Conservation (phyloP, 495 filamentous ascomycete genomes). For the Podospora comata region DNA sequence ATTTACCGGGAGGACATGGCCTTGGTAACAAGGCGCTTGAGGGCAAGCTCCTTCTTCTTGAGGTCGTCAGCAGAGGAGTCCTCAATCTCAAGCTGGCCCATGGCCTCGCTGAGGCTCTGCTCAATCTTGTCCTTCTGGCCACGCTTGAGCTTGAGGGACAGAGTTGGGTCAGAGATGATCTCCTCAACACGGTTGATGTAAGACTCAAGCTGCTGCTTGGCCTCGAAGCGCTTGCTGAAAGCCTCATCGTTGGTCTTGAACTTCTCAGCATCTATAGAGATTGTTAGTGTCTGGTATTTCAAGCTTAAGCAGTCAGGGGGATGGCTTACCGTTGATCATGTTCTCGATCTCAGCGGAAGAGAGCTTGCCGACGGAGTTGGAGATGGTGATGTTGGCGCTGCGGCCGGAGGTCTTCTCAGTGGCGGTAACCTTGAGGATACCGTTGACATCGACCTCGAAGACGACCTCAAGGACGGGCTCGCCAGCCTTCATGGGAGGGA, state of each 20-base stretch:
- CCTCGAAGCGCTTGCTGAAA: conserved; percentile 98
- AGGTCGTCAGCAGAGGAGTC: conserved; percentile 87
- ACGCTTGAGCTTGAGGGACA: conserved; percentile 96
- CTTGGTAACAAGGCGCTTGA: conserved; percentile 98
- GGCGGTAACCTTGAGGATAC: conserved; percentile 99
- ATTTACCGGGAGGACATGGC: conserved; percentile 85
- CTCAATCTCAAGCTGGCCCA: conserved; percentile 49
- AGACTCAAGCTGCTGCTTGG: conserved; percentile 96
- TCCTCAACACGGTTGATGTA: conserved; percentile 99
- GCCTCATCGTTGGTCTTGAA: conserved; percentile 98
- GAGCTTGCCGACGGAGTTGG: conserved; percentile 98
- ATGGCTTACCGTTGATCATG: conserved; percentile 79
- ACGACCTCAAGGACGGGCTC: conserved; percentile 97
- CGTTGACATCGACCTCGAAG: conserved; percentile 99
- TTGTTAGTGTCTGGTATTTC: conserved; percentile 23
- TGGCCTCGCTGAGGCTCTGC: conserved; percentile 61
- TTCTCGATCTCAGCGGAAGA: conserved; percentile 92
- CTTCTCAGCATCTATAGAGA: conserved; percentile 77
- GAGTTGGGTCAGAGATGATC: conserved; percentile 92
- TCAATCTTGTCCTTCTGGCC: conserved; percentile 99
- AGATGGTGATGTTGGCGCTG: conserved; percentile 99
- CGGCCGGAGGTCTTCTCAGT: conserved; percentile 99
- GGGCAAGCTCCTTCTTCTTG: conserved; percentile 99
- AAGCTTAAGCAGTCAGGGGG: not conserved
- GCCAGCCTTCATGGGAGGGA: conserved; percentile 96